Conservation (phyloP, 306 rosid species). For the Pyrus bretschneideri region DNA sequence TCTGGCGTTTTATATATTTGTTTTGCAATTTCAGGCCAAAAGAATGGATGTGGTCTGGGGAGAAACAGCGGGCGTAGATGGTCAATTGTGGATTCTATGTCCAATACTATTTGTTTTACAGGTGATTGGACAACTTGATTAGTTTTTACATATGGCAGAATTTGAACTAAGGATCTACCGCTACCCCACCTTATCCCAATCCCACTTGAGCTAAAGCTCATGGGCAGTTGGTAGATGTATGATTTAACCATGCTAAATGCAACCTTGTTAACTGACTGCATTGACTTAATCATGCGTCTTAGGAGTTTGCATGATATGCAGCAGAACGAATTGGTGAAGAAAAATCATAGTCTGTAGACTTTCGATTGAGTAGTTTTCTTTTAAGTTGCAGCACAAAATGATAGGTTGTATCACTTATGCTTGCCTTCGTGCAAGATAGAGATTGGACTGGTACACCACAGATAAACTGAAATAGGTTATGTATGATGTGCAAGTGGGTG, state of each 20-base stretch:
- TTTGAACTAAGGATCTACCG: background rate
- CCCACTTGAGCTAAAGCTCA: background rate
- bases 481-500: background rate
- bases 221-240: background rate
- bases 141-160: background rate
- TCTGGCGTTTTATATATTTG: slow-evolving; percentile 11
- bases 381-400: background rate
- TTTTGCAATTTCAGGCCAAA: slow-evolving; percentile 65
- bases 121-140: slow-evolving; percentile 41
- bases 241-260: background rate
- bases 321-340: background rate
- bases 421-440: background rate
- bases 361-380: background rate
- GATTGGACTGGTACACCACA: background rate
- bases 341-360: background rate
- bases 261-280: background rate
- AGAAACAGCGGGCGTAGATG: slow-evolving; percentile 92
- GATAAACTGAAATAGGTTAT: background rate
- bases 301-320: slow-evolving; percentile 7
- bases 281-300: background rate
- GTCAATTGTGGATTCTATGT: slow-evolving; percentile 92
- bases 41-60: slow-evolving; percentile 99
- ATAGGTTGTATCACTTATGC: background rate
- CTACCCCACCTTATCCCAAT: background rate
- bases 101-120: slow-evolving; percentile 86